Evolutionary conservation across 306 rosid genomes (phyloP).

Genomic region (Rosa persica): DNA sequence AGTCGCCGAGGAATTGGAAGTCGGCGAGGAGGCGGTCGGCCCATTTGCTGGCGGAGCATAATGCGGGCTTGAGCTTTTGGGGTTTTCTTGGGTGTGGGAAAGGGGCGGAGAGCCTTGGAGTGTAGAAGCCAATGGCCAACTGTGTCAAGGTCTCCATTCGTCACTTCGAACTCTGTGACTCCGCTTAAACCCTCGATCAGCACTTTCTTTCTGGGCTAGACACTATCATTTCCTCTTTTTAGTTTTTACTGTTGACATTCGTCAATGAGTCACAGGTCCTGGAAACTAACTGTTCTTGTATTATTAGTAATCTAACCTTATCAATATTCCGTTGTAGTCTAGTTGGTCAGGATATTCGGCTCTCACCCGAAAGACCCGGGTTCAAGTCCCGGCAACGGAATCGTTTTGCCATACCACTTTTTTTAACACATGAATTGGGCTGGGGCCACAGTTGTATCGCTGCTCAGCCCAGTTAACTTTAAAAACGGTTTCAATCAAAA

Average conservation of each 20-base stretch:
- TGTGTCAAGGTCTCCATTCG: slow-evolving; percentile 54
- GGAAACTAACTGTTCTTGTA: no score
- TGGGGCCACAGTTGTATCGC: background rate
- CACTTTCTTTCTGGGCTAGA: background rate
- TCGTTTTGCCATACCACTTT: background rate
- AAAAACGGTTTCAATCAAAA: no score
- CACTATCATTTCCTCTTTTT: no score
- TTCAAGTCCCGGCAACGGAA: slow-evolving; percentile 56
- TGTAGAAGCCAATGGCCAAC: slow-evolving; percentile 42
- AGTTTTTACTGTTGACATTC: no score
- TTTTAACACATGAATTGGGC: background rate
- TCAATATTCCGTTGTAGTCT: slow-evolving; percentile 44
- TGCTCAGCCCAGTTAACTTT: background rate
- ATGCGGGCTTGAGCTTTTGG: slow-evolving; percentile 33
- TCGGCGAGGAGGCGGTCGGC: slow-evolving; percentile 92
- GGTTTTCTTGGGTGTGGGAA: slow-evolving; percentile 19
- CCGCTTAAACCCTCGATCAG: slow-evolving; percentile 15
- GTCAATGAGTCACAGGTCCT: no score
- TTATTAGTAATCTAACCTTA: background rate
- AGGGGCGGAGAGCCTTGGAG: slow-evolving; percentile 29
- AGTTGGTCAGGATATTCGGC: slow-evolving; percentile 51
- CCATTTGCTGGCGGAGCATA: slow-evolving; percentile 82
- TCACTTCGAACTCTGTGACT: background rate
- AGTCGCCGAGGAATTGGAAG: slow-evolving; percentile 80
- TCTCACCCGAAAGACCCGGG: slow-evolving; percentile 55